These are phyloP conservation scores for Citrus sp. DNA, from an alignment of 345 rosid species.

Conservation along the genomic window DNA sequence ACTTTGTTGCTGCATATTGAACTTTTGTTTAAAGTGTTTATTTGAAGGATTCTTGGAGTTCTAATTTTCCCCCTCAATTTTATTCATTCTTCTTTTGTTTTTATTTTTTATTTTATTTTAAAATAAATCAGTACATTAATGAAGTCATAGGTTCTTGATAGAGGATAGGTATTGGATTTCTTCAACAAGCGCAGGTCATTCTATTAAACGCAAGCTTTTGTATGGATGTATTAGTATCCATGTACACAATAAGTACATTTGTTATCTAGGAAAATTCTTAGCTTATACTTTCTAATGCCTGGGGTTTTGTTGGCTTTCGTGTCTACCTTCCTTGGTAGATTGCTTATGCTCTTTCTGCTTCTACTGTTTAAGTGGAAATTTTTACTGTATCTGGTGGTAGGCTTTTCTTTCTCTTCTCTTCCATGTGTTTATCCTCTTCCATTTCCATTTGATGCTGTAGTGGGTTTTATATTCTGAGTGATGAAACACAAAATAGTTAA, in stretches of 20 bases:
- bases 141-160: conserved; percentile 5
- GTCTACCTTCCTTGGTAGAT: background rate
- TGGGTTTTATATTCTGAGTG: conserved; percentile 38
- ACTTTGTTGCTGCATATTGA: conserved; percentile 27
- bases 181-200: background rate
- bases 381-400: conserved; percentile 10
- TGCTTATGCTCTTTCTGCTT: background rate
- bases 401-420: background rate
- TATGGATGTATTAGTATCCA: background rate
- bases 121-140: background rate
- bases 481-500: too few species aligned
- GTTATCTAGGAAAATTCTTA: conserved; percentile 2
- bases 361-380: conserved; percentile 3
- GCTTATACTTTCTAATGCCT: background rate
- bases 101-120: background rate
- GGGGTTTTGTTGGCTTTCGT: background rate
- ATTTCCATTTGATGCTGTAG: conserved; percentile 33
- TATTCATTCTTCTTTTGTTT: background rate
- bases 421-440: conserved; percentile 23
- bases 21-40: conserved; percentile 14
- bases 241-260: conserved; percentile 2
- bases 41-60: conserved; percentile 18
- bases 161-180: background rate
- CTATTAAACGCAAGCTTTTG: conserved; percentile 6
- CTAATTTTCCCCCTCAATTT: background rate